A percentile compares a stretch with the other conserved stretches of the same genome.
Evolutionary conservation across 495 filamentous ascomycete species (phyloP).

Genomic region (Lasiosphaeria ovina): DNA sequence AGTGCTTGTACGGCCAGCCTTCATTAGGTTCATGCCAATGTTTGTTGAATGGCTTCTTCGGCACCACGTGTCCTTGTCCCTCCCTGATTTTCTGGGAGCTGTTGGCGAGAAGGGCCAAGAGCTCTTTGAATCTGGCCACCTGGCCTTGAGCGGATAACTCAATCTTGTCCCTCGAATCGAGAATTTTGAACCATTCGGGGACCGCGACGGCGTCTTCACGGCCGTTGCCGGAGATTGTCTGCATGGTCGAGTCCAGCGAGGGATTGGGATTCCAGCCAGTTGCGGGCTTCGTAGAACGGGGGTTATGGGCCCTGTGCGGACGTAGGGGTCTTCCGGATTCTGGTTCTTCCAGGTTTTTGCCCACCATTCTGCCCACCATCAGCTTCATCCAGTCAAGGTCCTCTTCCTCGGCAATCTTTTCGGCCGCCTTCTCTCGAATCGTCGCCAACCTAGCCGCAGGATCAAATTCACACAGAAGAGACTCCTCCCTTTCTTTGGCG

Average conservation of each 20-base stretch:
- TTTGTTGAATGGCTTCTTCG: conserved; percentile 23
- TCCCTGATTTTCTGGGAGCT: conserved; percentile 9
- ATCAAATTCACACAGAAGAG: background rate
- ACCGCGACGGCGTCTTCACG: conserved; percentile 7
- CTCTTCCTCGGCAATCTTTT: conserved; percentile 1
- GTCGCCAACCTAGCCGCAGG: background rate
- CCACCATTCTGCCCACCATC: background rate
- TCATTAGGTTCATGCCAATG: conserved; percentile 33
- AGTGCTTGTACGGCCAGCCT: conserved; percentile 29
- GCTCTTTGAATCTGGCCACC: conserved; percentile 13
- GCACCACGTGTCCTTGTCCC: conserved; percentile 1
- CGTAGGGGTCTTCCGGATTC: background rate
- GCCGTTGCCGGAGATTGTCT: background rate
- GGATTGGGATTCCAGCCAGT: background rate
- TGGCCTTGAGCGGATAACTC: conserved; percentile 10
- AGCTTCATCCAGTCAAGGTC: background rate
- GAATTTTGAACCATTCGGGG: conserved; percentile 35
- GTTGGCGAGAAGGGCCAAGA: conserved; percentile 11
- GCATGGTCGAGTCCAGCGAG: background rate
- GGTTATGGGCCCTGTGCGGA: background rate
- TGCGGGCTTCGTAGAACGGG: background rate
- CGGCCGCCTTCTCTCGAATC: background rate
- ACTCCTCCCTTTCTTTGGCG: background rate
- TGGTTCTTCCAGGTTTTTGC: background rate
- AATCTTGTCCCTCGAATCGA: conserved; percentile 18